Percentiles rank a stretch among this genome's conserved stretches.
phyloP scores from a whole-genome alignment of 805 yeast species.

The Yarrowia alimentaria region DNA sequence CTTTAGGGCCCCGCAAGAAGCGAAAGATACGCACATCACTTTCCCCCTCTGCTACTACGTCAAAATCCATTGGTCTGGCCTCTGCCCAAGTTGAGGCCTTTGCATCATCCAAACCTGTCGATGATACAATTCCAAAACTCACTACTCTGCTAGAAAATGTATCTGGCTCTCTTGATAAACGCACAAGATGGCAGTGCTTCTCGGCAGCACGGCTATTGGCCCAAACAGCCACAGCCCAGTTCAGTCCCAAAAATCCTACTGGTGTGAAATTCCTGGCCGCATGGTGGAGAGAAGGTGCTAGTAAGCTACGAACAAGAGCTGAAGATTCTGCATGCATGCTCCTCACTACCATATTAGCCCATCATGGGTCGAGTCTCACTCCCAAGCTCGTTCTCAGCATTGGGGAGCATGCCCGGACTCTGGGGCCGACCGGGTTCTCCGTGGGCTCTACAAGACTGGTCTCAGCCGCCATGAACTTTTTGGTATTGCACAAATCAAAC shows the following conservation, averaged over 20 bases:
- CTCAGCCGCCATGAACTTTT: background rate
- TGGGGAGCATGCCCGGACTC: background rate
- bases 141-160: background rate
- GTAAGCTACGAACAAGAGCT: slow-evolving; percentile 3
- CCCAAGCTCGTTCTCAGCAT: slow-evolving; percentile 1
- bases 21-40: background rate
- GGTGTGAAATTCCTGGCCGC: background rate
- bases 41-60: background rate
- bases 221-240: too few species aligned
- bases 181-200: slow-evolving; percentile 8
- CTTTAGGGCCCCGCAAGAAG: slow-evolving; percentile 12
- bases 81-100: slow-evolving; percentile 3
- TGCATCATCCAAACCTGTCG: background rate
- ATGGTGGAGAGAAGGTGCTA: slow-evolving; percentile 1
- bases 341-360: background rate
- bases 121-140: background rate
- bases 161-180: slow-evolving; percentile 5
- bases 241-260: background rate
- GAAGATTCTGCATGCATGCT: slow-evolving; percentile 17
- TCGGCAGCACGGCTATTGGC: too few species aligned
- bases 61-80: too few species aligned
- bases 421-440: background rate
- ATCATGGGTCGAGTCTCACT: background rate
- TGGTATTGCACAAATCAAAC: too few species aligned
- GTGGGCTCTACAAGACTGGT: background rate